These are phyloP conservation scores for Corylus americana DNA, from an alignment of 306 rosid species.

Conservation along the genomic window DNA sequence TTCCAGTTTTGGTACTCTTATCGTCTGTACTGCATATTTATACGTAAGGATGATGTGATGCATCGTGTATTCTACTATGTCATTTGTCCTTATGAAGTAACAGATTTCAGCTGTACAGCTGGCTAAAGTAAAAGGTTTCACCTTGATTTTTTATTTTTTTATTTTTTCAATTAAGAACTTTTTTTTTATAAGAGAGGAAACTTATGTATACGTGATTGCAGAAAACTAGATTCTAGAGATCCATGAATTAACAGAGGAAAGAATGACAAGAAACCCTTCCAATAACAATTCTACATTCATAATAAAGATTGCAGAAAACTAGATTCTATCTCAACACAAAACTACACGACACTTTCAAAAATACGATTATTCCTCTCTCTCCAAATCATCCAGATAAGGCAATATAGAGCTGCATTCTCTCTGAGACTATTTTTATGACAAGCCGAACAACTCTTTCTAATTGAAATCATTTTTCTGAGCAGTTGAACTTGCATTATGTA, in stretches of 20 bases:
- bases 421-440: not conserved
- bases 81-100: not conserved
- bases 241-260: not conserved
- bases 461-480: not conserved
- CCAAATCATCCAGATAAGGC: not conserved
- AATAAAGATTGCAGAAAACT: not conserved
- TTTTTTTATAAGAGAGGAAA: not conserved
- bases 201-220: not conserved
- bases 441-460: not conserved
- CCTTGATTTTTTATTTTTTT: not conserved
- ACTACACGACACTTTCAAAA: not conserved
- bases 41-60: not conserved
- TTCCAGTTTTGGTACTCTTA: conserved; percentile 9
- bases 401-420: too few species aligned
- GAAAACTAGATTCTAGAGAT: too few species aligned
- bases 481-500: not conserved
- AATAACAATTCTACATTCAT: not conserved
- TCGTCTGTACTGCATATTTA: not conserved
- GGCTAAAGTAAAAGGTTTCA: not conserved
- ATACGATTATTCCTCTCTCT: not conserved
- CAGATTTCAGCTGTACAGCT: not conserved
- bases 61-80: not conserved
- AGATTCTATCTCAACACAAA: not conserved
- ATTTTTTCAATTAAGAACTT: not conserved
- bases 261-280: not conserved